These are phyloP conservation scores for Alloteropsis angusta DNA, from an alignment of 202 grass and related monocot genomes.

Conservation along the genomic window DNA sequence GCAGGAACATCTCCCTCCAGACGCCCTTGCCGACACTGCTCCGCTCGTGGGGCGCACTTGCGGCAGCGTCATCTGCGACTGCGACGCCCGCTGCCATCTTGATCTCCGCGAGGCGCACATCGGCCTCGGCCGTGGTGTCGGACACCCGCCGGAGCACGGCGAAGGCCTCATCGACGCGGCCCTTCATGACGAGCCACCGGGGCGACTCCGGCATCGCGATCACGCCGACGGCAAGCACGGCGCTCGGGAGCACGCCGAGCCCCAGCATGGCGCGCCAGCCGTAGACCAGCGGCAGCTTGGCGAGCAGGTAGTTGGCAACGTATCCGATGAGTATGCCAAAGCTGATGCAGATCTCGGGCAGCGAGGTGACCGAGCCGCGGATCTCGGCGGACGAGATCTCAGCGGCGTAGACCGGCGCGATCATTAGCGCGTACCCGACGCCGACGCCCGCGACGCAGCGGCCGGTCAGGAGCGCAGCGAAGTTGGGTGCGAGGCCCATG, in stretches of 20 bases:
- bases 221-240: constrained; percentile 24
- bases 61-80: not conserved
- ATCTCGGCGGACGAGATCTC: constrained; percentile 37
- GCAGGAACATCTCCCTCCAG: constrained; percentile 53
- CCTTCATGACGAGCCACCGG: constrained; percentile 43
- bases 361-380: constrained; percentile 46
- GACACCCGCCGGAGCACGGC: constrained; percentile 23
- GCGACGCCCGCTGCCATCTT: constrained; percentile 28
- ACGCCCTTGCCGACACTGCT: constrained; percentile 32
- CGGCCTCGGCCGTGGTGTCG: constrained; percentile 26
- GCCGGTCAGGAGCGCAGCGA: constrained; percentile 30
- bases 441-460: constrained; percentile 50
- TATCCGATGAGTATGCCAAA: constrained; percentile 49
- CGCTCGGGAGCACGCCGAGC: constrained; percentile 35
- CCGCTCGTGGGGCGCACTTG: not conserved
- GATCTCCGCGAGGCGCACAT: constrained; percentile 40
- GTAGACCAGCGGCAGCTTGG: constrained; percentile 38
- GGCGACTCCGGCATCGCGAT: constrained; percentile 53
- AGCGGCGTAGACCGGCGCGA: constrained; percentile 46
- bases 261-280: constrained; percentile 55
- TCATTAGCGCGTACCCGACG: constrained; percentile 64
- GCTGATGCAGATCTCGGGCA: constrained; percentile 54
- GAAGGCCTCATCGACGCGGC: not conserved
- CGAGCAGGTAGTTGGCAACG: constrained; percentile 41
- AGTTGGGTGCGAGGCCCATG: constrained; percentile 46